These are phyloP conservation scores for Saussurea involucrata DNA, from an alignment of 129 eudicot species.

Conservation along the genomic window DNA sequence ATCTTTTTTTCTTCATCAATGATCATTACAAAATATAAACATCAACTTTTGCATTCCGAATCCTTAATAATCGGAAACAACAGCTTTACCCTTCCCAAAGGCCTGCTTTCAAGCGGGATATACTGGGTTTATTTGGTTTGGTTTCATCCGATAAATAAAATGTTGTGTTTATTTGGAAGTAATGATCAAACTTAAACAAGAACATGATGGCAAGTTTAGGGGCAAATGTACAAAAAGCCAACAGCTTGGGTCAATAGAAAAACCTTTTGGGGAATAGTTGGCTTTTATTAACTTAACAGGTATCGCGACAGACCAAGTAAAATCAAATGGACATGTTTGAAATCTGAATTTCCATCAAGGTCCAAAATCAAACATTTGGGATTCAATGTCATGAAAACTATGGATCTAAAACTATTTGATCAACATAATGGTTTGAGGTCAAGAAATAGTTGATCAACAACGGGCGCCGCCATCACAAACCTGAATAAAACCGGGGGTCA, in stretches of 20 bases:
- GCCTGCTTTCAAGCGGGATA: too few species aligned
- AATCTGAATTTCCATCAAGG: neutral
- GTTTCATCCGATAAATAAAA: neutral
- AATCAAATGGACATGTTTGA: neutral
- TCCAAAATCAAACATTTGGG: neutral
- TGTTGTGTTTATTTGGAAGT: neutral
- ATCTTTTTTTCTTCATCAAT: too few species aligned
- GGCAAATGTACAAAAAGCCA: neutral
- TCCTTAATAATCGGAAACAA: too few species aligned
- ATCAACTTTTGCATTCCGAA: too few species aligned
- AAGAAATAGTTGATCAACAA: neutral
- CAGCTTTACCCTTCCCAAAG: too few species aligned
- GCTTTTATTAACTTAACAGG: neutral
- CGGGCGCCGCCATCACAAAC: neutral
- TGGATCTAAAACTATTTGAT: neutral
- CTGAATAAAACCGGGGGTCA: constrained; percentile 8
- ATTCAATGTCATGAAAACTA: neutral
- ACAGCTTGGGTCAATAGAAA: neutral
- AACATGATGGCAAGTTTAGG: neutral
- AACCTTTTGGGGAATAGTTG: neutral
- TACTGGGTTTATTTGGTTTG: neutral
- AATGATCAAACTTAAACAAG: neutral
- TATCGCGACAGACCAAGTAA: neutral
- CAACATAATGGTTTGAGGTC: neutral
- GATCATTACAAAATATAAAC: too few species aligned